Evolutionary conservation across 768 basidiomycete species (phyloP).

Genomic region (Lanmaoa pseudosensibilis): DNA sequence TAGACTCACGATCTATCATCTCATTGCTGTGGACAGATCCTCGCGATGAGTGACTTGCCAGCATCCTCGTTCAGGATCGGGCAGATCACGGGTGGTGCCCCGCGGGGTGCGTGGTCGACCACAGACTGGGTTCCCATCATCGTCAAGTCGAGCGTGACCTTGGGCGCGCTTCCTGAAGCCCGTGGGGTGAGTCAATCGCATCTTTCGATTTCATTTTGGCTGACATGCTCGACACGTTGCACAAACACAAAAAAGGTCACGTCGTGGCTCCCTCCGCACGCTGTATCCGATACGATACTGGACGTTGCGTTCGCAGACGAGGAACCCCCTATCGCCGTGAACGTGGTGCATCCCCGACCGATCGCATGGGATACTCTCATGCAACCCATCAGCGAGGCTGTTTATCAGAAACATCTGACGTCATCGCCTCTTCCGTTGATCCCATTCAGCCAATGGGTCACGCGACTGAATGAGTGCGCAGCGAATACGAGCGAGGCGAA

Average conservation of each 20-base stretch:
- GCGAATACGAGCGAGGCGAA: constrained; percentile 21
- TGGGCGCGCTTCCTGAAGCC: constrained; percentile 33
- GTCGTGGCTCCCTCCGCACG: constrained; percentile 34
- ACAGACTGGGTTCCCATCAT: constrained; percentile 40
- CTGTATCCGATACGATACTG: constrained; percentile 27
- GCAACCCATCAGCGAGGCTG: no score
- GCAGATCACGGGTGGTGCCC: constrained; percentile 35
- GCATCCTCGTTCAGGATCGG: constrained; percentile 38
- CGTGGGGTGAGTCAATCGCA: constrained; percentile 24
- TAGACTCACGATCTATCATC: background rate
- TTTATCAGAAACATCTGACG: constrained; percentile 13
- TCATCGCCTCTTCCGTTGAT: constrained; percentile 28
- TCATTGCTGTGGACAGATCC: constrained; percentile 14
- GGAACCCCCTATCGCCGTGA: constrained; percentile 20
- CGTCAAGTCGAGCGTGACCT: constrained; percentile 34
- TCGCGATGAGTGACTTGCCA: constrained; percentile 33
- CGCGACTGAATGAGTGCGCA: constrained; percentile 16
- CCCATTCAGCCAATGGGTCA: constrained; percentile 38
- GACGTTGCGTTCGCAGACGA: constrained; percentile 29
- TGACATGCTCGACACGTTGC: no score
- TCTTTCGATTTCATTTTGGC: no score
- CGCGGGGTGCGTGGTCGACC: constrained; percentile 39
- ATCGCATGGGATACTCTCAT: constrained; percentile 19
- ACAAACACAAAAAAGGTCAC: background rate
- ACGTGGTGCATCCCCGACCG: constrained; percentile 38